These are phyloP conservation scores for Papiliotrema laurentii DNA, from an alignment of 1,284 basidiomycete species.

Conservation along the genomic window DNA sequence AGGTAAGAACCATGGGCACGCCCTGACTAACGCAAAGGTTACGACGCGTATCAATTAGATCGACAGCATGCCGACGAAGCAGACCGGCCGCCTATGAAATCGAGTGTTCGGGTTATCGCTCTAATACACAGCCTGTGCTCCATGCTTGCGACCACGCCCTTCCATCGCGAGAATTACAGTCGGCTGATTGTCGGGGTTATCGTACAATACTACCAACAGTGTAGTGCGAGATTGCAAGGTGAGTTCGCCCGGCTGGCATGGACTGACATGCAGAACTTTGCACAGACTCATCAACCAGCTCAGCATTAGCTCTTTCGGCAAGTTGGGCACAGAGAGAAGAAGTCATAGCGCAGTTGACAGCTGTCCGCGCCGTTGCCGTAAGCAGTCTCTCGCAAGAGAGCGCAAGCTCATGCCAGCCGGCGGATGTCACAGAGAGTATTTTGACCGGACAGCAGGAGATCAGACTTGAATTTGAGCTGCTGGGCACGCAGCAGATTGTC, in stretches of 20 bases:
- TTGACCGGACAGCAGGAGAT: conserved; percentile 66
- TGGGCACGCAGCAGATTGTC: conserved; percentile 55
- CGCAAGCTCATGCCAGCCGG: conserved; percentile 11
- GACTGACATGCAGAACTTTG: conserved; percentile 14
- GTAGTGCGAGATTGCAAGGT: conserved; percentile 77
- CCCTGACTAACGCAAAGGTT: conserved; percentile 51
- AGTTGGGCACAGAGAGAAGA: conserved; percentile 83
- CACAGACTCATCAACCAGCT: conserved; percentile 9
- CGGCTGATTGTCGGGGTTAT: conserved; percentile 92
- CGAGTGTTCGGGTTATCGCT: conserved; percentile 77
- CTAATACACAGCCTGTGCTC: conserved; percentile 87
- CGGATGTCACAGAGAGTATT: conserved; percentile 18
- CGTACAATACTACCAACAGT: conserved; percentile 93
- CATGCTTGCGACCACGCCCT: conserved; percentile 91
- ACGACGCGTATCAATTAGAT: conserved; percentile 69
- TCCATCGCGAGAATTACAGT: conserved; percentile 90
- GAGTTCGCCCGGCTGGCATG: conserved; percentile 3
- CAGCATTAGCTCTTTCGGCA: conserved; percentile 57
- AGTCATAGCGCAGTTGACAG: conserved; percentile 64
- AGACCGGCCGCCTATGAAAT: conserved; percentile 57
- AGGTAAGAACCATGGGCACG: conserved; percentile 52
- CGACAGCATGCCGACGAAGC: conserved; percentile 10
- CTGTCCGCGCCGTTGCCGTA: conserved; percentile 29
- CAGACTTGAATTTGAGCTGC: conserved; percentile 64
- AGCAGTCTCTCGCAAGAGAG: conserved; percentile 5